Conservation (phyloP, 2,329 filamentous ascomycete species). For the Colletotrichum liriopes region DNA sequence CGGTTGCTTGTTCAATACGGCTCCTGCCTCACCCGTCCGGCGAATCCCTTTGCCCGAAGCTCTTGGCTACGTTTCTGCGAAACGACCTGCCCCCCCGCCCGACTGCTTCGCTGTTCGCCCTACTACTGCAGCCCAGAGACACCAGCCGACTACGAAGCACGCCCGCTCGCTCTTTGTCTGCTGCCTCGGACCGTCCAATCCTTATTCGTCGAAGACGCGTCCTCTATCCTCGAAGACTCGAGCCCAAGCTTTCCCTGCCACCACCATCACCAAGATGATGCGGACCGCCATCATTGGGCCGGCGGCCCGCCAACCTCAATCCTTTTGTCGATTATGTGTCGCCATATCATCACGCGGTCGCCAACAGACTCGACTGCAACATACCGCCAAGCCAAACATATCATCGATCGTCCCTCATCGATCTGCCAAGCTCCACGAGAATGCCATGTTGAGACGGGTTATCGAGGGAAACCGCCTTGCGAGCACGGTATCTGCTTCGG, state of each 20-base stretch:
- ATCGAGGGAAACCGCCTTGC: constrained; percentile 20
- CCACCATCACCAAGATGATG: constrained; percentile 51
- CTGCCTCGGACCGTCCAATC: constrained; percentile 22
- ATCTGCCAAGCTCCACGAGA: constrained; percentile 32
- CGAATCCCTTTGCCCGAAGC: constrained; percentile 32
- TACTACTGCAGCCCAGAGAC: constrained; percentile 25
- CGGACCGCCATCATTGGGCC: constrained; percentile 52
- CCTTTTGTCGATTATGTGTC: constrained; percentile 63
- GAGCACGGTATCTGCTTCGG: constrained; percentile 26
- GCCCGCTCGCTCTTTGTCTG: constrained; percentile 14
- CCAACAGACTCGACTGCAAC: constrained; percentile 35
- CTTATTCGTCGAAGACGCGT: constrained; percentile 16
- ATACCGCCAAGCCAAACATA: constrained; percentile 43
- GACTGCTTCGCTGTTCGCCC: constrained; percentile 12
- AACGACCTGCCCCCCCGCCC: not conserved
- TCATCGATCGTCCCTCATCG: constrained; percentile 32
- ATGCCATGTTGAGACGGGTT: constrained; percentile 31
- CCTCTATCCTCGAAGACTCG: constrained; percentile 5
- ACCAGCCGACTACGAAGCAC: constrained; percentile 14
- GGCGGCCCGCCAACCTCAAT: constrained; percentile 46
- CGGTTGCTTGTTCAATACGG: constrained; percentile 17
- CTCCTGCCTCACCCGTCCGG: constrained; percentile 24
- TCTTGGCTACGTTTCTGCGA: constrained; percentile 35
- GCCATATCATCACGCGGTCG: constrained; percentile 48
- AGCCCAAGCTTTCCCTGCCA: constrained; percentile 3